Evolutionary conservation across 169 alveolate species (phyloP).

Genomic region (Babesia sp.): DNA sequence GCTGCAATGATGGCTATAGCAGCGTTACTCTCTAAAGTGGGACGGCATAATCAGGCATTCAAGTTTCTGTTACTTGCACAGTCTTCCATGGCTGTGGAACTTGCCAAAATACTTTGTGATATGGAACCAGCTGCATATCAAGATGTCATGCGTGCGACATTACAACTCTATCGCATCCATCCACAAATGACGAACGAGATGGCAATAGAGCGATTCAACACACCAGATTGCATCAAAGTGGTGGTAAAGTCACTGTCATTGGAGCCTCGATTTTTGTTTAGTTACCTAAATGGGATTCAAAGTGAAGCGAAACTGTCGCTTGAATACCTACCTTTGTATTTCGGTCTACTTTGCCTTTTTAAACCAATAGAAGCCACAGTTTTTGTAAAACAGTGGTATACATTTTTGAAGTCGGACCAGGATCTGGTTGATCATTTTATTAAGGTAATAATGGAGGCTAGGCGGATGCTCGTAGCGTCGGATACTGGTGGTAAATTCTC

Average conservation of each 20-base stretch:
- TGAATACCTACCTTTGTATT: not conserved
- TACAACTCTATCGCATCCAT: conserved; percentile 11
- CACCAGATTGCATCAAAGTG: not conserved
- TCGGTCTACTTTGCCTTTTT: not conserved
- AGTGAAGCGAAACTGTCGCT: conserved; percentile 10
- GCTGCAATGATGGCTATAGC: conserved; percentile 12
- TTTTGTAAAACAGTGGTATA: not conserved
- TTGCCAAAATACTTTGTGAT: conserved; percentile 7
- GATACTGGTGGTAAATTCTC: not conserved
- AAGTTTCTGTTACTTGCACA: not conserved
- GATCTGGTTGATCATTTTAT: not conserved
- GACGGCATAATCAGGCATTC: not conserved
- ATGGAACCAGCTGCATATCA: not conserved
- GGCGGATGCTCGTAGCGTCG: not conserved
- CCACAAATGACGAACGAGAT: not conserved
- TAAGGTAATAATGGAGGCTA: not conserved
- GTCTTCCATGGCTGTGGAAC: not conserved
- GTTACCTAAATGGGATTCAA: not conserved
- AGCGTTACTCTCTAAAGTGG: not conserved
- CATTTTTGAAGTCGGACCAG: too few species aligned
- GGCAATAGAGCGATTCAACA: not conserved
- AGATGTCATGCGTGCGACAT: conserved; percentile 13
- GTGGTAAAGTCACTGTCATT: not conserved
- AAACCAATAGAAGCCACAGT: not conserved
- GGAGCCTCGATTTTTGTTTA: not conserved